Base-by-base conservation (phyloP, 2,329 filamentous ascomycete species). In the Didymellaceae sp. region DNA sequence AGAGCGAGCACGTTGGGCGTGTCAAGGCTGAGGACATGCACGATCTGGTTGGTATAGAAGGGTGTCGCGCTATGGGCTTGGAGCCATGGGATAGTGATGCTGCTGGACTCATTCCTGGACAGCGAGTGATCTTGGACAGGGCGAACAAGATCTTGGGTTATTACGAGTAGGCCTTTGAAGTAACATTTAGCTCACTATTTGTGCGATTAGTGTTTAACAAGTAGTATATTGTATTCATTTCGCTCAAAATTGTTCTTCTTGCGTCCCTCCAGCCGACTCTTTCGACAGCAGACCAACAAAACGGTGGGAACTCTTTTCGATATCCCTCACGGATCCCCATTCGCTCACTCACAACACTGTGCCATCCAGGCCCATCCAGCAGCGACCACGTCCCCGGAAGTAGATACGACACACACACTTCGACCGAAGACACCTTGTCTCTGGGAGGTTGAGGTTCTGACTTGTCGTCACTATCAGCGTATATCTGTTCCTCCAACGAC, bases 81-180 rank as follows among this genome's bases (percentile, higher is more conserved):
- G 66, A 70, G 37, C 73, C 71, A 43, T 80, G 74, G 58, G 82
- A 85, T 74, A 74, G 76, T 37, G 71, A 76, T 22, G 78, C 71
- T 2, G 63, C 68, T 2, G 76, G 72, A 1, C 73, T 85, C 71
- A 78, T 68, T 2, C 62, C 74, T 24, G 81, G 81, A 2, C 79
- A 86, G 68, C 77, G 74, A 53, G 72, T 76, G 45, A 77, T 80
- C 2, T 66, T 86, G 58, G 70, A 78, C 42, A 65, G 72, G 20
- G 82, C 80, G 35, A 86, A 85, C 59, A 77, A 78, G 63, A 73
- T 79, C n/a, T 71, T 79, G 39, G 78, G 82, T 14, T 85, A 85
- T 40, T 67, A 68, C 42, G 62, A 63, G 31, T 66, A 49, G 8
- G 3, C 10, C 8, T 17, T 14, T 22, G 5, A 20, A 1, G 7